These are phyloP conservation scores for Psilocybe cubensis DNA, from an alignment of 768 basidiomycete species.

Conservation along the genomic window DNA sequence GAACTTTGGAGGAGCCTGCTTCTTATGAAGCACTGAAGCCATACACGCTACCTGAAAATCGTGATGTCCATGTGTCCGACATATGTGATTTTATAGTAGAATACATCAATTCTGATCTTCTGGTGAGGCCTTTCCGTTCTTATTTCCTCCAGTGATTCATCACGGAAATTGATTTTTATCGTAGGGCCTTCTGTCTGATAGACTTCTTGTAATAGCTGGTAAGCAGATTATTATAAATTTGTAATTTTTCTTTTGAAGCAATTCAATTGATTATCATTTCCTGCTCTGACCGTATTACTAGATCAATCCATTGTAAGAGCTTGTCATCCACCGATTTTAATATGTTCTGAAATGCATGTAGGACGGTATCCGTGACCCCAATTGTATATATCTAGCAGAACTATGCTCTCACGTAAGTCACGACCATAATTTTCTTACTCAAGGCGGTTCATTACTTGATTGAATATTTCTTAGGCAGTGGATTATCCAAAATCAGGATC, in stretches of 20 bases:
- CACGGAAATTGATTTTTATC: slow-evolving; percentile 4
- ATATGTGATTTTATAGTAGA: slow-evolving; percentile 83
- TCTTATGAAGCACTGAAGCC: slow-evolving; percentile 46
- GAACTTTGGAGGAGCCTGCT: slow-evolving; percentile 51
- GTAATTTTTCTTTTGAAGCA: not conserved
- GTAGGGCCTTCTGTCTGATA: slow-evolving; percentile 71
- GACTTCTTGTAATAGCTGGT: slow-evolving; percentile 75
- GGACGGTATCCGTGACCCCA: slow-evolving; percentile 62
- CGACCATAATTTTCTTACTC: not conserved
- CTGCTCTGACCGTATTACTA: too few species aligned
- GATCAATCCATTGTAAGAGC: slow-evolving; percentile 69
- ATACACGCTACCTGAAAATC: slow-evolving; percentile 36
- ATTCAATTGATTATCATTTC: not conserved
- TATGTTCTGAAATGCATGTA: slow-evolving; percentile 25
- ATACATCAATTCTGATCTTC: slow-evolving; percentile 81
- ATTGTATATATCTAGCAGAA: slow-evolving; percentile 61
- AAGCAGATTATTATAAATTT: slow-evolving; percentile 21
- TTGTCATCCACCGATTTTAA: not conserved
- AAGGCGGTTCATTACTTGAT: not conserved
- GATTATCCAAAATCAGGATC: slow-evolving; percentile 83
- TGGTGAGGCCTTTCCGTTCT: slow-evolving; percentile 47
- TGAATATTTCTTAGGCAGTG: slow-evolving; percentile 58
- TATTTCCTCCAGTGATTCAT: not conserved
- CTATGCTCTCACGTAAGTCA: slow-evolving; percentile 56
- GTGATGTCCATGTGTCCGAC: slow-evolving; percentile 64